Percentiles rank a stretch among this genome's conserved stretches.
These are phyloP conservation scores for Globomyces sp. DNA, from an alignment of 371 early-diverging fungal species.

Conservation along the genomic window DNA sequence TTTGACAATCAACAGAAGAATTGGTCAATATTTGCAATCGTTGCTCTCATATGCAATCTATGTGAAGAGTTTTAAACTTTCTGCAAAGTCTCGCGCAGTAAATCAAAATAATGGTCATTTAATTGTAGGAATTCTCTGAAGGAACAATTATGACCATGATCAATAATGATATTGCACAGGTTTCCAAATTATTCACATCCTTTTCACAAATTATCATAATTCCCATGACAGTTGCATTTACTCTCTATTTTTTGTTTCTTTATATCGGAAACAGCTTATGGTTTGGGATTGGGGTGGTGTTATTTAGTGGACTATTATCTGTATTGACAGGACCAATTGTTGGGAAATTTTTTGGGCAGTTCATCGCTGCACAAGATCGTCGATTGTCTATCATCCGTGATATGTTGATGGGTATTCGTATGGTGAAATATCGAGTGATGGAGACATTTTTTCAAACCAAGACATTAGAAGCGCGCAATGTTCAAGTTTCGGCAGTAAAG, in stretches of 20 bases:
- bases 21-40: background rate
- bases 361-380: background rate
- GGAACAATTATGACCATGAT: constrained; percentile 15
- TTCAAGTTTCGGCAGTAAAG: background rate
- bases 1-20: background rate
- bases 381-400: constrained; percentile 5
- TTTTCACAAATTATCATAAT: background rate
- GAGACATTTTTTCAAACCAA: constrained; percentile 10
- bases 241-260: background rate
- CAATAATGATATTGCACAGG: constrained; percentile 3
- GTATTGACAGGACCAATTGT: background rate
- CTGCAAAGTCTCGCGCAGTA: background rate
- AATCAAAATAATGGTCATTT: too few species aligned
- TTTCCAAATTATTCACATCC: background rate
- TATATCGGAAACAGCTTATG: background rate
- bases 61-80: constrained; percentile 4
- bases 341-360: background rate
- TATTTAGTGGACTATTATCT: background rate
- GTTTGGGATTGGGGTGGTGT: background rate
- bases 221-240: background rate
- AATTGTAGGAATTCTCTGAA: background rate
- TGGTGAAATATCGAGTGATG: constrained; percentile 14
- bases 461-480: background rate
- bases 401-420: constrained; percentile 14
- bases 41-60: constrained; percentile 4